Evolutionary conservation across 805 yeast species (phyloP).

Genomic region (Ogataea chonburiensis): DNA sequence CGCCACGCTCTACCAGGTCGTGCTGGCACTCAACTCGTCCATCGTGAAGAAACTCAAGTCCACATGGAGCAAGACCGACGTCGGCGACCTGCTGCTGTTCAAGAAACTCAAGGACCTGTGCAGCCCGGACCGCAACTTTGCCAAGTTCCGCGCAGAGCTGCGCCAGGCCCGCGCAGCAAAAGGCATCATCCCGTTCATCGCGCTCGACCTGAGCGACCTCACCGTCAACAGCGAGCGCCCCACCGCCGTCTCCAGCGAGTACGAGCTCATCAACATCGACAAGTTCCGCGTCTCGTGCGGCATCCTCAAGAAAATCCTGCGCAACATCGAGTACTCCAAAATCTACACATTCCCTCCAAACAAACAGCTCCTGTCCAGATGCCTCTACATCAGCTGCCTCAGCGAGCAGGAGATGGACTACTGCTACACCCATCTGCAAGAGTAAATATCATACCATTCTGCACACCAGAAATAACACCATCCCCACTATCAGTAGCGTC

Average conservation of each 20-base stretch:
- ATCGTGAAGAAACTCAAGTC: constrained; percentile 55
- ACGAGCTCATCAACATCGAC: constrained; percentile 65
- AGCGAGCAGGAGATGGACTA: constrained; percentile 67
- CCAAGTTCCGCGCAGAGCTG: constrained; percentile 61
- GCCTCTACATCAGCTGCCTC: constrained; percentile 74
- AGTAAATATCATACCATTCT: constrained; percentile 13
- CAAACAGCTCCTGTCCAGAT: constrained; percentile 72
- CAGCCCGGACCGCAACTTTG: constrained; percentile 73
- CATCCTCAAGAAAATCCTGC: constrained; percentile 72
- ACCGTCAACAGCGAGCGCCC: constrained; percentile 70
- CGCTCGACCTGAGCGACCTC: constrained; percentile 79
- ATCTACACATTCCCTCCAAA: constrained; percentile 57
- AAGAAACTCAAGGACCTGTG: constrained; percentile 67
- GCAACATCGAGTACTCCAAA: constrained; percentile 82
- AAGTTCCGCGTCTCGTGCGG: constrained; percentile 74
- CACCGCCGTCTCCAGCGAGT: constrained; percentile 34
- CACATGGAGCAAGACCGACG: constrained; percentile 74
- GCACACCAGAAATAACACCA: constrained; percentile 13
- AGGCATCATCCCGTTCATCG: constrained; percentile 91
- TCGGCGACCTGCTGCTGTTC: constrained; percentile 68
- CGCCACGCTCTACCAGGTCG: constrained; percentile 84
- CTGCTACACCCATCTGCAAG: constrained; percentile 31
- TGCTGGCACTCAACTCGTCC: constrained; percentile 73
- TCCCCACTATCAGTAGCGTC: constrained; percentile 7
- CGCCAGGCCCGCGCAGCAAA: constrained; percentile 52